These are phyloP conservation scores for Thielaviopsis cerberus DNA, from an alignment of 2,329 filamentous ascomycete genomes.

Conservation along the genomic window DNA sequence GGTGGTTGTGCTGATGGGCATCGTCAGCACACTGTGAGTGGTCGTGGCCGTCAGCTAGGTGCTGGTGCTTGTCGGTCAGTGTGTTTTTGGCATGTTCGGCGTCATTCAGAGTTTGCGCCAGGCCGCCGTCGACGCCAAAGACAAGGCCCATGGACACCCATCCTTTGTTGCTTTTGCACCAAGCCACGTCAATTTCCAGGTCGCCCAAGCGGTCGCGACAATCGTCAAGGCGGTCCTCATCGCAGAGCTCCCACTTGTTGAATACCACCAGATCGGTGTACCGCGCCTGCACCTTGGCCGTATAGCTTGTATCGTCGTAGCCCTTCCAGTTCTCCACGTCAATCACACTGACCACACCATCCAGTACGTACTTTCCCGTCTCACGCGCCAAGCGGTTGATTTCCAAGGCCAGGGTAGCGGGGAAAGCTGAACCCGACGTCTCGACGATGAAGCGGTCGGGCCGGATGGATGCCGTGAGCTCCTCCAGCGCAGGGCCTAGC, in stretches of 20 bases:
- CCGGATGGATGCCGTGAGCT: slow-evolving; percentile 36
- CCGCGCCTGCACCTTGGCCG: slow-evolving; percentile 67
- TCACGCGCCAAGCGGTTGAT: slow-evolving; percentile 62
- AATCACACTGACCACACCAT: slow-evolving; percentile 76
- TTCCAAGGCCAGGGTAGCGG: slow-evolving; percentile 77
- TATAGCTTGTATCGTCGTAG: slow-evolving; percentile 80
- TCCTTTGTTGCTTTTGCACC: slow-evolving; percentile 71
- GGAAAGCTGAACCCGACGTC: slow-evolving; percentile 74
- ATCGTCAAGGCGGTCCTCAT: slow-evolving; percentile 56
- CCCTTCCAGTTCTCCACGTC: slow-evolving; percentile 92
- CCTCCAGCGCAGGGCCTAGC: slow-evolving; percentile 58
- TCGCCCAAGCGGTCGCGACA: slow-evolving; percentile 65
- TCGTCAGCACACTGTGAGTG: slow-evolving; percentile 25
- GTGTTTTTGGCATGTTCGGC: slow-evolving; percentile 17
- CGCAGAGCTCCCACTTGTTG: slow-evolving; percentile 75
- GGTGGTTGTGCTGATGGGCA: slow-evolving; percentile 35
- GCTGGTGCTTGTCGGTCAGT: slow-evolving; percentile 15
- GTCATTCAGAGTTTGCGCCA: slow-evolving; percentile 39
- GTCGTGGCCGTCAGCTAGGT: slow-evolving; percentile 18
- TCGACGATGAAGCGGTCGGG: slow-evolving; percentile 88
- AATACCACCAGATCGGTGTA: slow-evolving; percentile 84
- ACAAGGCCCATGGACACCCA: slow-evolving; percentile 61
- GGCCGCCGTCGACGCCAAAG: slow-evolving; percentile 70
- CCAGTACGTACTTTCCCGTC: slow-evolving; percentile 51
- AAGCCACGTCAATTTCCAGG: slow-evolving; percentile 60